Conservation (phyloP, 1,284 basidiomycete genomes). For the Rhizoctonia solani region DNA sequence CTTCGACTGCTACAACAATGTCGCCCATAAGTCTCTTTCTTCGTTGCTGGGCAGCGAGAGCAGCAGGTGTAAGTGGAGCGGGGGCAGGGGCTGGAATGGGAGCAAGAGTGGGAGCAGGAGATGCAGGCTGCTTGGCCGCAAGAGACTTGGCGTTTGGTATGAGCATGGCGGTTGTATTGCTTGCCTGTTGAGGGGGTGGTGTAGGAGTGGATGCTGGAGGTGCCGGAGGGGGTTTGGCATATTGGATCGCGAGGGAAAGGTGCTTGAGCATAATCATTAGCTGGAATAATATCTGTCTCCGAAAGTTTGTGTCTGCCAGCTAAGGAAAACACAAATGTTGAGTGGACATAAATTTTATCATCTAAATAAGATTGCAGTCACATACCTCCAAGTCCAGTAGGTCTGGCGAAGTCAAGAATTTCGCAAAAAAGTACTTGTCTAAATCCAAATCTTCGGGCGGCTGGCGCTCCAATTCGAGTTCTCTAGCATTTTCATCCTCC, state of each 20-base stretch:
- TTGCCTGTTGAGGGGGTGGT: not conserved
- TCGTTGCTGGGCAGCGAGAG: not conserved
- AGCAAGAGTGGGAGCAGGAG: not conserved
- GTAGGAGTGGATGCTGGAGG: constrained; percentile 45
- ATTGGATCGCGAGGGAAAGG: constrained; percentile 64
- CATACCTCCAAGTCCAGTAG: constrained; percentile 82
- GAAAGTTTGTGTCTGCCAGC: constrained; percentile 87
- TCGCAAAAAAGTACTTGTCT: constrained; percentile 81
- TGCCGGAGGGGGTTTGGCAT: constrained; percentile 72
- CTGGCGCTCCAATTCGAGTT: constrained; percentile 63
- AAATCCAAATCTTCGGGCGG: constrained; percentile 50
- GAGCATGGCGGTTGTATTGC: not conserved
- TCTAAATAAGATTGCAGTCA: constrained; percentile 10
- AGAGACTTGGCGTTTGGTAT: constrained; percentile 29
- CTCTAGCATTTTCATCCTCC: constrained; percentile 48
- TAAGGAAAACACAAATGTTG: constrained; percentile 47
- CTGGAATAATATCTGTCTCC: constrained; percentile 89
- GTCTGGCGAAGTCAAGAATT: constrained; percentile 85
- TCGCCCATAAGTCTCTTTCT: constrained; percentile 48
- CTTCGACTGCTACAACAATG: constrained; percentile 67
- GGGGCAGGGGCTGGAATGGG: not conserved
- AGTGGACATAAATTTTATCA: not conserved
- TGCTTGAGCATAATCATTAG: constrained; percentile 81
- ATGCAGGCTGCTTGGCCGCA: constrained; percentile 1
- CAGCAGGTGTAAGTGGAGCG: not conserved